Conservation (phyloP, 805 yeast genomes). For the Candida rishiriensis region DNA sequence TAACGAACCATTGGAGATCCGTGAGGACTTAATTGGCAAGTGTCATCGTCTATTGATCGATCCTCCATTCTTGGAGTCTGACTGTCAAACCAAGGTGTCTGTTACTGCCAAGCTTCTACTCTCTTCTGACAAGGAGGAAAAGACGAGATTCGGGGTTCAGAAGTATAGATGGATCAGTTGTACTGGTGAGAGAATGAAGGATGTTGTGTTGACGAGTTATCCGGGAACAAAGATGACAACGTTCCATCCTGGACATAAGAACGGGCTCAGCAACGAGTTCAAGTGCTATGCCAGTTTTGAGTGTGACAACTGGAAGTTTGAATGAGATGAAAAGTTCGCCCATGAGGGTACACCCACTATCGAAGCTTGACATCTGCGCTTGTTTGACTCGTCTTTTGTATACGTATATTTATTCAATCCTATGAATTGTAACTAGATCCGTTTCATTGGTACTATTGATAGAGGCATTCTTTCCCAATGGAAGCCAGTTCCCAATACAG, state of each 20-base stretch:
- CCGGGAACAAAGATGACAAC: constrained; percentile 61
- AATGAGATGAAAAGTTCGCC: too few relatives aligned
- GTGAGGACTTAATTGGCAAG: constrained; percentile 50
- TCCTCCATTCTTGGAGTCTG: constrained; percentile 82
- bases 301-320: constrained; percentile 60
- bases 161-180: constrained; percentile 60
- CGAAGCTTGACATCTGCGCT: too few relatives aligned
- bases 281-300: constrained; percentile 80
- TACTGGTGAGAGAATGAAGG: constrained; percentile 86
- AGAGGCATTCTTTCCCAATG: too few relatives aligned
- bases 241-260: constrained; percentile 75
- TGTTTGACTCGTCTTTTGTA: too few relatives aligned
- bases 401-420: too few relatives aligned
- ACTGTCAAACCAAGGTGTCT: constrained; percentile 73
- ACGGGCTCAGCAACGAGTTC: constrained; percentile 85
- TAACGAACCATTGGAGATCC: constrained; percentile 59
- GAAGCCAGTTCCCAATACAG: too few relatives aligned
- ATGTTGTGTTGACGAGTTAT: constrained; percentile 54
- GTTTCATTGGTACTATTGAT: too few relatives aligned
- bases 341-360: too few relatives aligned
- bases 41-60: constrained; percentile 75
- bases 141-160: constrained; percentile 36
- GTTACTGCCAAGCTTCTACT: constrained; percentile 59
- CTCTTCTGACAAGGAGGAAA: constrained; percentile 33
- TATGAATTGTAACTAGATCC: too few relatives aligned